A percentile compares a stretch with the other conserved stretches of the same genome.
These are phyloP conservation scores for Trypanosoma caninum DNA, from an alignment of 208 protist genomes.

Conservation along the genomic window DNA sequence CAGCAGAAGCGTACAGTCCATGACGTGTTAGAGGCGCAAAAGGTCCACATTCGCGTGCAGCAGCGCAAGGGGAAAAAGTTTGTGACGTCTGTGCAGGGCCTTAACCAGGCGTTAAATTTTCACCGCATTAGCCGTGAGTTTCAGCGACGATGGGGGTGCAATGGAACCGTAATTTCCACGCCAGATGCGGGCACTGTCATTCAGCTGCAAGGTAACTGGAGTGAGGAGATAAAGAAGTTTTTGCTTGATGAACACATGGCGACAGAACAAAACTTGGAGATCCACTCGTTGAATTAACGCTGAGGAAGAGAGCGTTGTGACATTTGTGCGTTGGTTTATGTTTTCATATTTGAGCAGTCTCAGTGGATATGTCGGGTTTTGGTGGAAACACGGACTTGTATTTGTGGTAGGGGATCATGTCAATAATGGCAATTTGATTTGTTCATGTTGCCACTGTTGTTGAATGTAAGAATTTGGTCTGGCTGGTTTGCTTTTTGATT, in stretches of 20 bases:
- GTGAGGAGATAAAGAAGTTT: conserved; percentile 91
- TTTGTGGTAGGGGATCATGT: no score
- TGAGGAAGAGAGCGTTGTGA: no score
- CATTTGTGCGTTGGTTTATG: no score
- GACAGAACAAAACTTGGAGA: conserved; percentile 85
- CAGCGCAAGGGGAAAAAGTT: conserved; percentile 96
- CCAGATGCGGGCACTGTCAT: conserved; percentile 89
- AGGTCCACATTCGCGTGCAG: conserved; percentile 97
- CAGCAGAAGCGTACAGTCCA: conserved; percentile 64
- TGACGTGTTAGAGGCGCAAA: conserved; percentile 52
- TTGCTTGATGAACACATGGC: conserved; percentile 91
- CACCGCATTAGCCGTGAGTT: conserved; percentile 91
- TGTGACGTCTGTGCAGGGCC: conserved; percentile 95
- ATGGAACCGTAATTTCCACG: conserved; percentile 91
- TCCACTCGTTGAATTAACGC: conserved; percentile 93
- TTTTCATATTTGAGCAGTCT: no score
- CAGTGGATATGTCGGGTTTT: no score
- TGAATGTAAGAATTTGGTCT: no score
- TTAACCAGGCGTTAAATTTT: conserved; percentile 92
- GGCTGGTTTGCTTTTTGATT: no score
- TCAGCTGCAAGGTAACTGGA: conserved; percentile 96
- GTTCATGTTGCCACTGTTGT: no score
- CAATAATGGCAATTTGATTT: no score
- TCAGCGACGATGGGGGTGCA: conserved; percentile 92
- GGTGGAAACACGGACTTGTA: no score